Base-by-base conservation (phyloP, 2,329 filamentous ascomycete species). In the Diplodia intermedia region DNA sequence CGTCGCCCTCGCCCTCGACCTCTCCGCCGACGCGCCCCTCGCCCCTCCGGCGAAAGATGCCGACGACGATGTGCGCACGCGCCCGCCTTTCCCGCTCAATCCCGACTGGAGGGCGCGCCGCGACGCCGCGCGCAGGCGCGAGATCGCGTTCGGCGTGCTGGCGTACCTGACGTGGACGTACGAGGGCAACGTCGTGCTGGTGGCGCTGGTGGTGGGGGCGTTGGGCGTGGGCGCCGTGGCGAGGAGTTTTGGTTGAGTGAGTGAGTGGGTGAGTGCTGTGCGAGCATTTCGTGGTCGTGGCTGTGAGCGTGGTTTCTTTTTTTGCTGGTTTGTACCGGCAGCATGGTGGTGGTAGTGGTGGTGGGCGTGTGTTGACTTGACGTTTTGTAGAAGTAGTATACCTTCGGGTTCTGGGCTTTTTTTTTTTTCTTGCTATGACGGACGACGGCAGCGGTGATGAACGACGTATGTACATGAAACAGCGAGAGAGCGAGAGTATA, bases 1-100 rank as follows among this genome's bases (percentile, higher is more conserved):
- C 7, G 95, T 98, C 2, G 91, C 88, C 57, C 82, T 97, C 29
- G 87, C 90, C 4, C 83, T 89, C 8, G 82, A 83, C 0, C 85
- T 97, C 18, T 90, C 92, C 1, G 80, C 92, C 6, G 71, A 75
- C 15, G 70, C 78, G 7, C 66, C 57, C 33, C 47, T 68, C 20
- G 40, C 49, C 9, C 49, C 57, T 52, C 78, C 84, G 20, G 68
- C 70, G 50, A 70, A 70, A 36, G 69, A 71, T 20, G 73, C 75
- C 20, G 80, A 71, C n/a, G 73, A 75, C 26, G 80, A 82, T 70
- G 75, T 81, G 29, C 75, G 81, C 49, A 73, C 79, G 23, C 74
- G 78, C n/a, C 78, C 85, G 54, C 89, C 89, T 1, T 90, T 88
- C 74, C 74, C 82, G 20, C 80, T 90, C 56, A 85, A 88, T 71